Evolutionary conservation across 768 basidiomycete genomes (phyloP), one percentile per base, ranked within the genome.

Genomic region (Dacryopinax spathularia): DNA sequence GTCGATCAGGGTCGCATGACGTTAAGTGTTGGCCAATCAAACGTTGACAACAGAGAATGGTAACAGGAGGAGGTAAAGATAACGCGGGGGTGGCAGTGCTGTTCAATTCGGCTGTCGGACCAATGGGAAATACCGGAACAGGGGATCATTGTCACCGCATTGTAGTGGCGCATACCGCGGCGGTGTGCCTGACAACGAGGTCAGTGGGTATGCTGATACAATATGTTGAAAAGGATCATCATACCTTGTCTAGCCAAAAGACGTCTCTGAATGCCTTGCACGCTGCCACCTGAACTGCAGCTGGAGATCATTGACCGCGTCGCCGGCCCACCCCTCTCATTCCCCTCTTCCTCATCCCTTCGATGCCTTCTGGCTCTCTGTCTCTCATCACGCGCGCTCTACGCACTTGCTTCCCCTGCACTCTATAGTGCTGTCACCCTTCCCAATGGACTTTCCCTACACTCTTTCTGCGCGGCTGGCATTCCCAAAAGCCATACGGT

Each of bases 51-150:
- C 39, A 22, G 39, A 22, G n/a, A n/a, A n/a, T n/a, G n/a, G n/a
- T n/a, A n/a, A n/a, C 5, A 18, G 39, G 39, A 18, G 31, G 15
- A 29, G 29, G 25, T 56, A 56, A 56, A 56, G 36, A 10, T n/a
- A 10, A 56, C 9, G 48, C 48, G 48, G 48, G 48, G 48, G 48
- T 56, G 48, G 48, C 48, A 29, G 48, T 56, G 48, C n/a, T n/a
- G n/a, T n/a, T n/a, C n/a, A 7, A 41, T 6, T 29, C 48, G 48
- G 48, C 22, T 56, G 31, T 56, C 39, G 39, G 39, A 6, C 7
- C 39, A 41, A n/a, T n/a, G n/a, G n/a, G n/a, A n/a, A n/a, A n/a
- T n/a, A n/a, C n/a, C n/a, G n/a, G n/a, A n/a, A n/a, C n/a, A n/a
- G n/a, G n/a, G n/a, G n/a, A n/a, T 41, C 18, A 41, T 41, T 41